Conservation (phyloP, 1,139 yeast species). For the Casaregolazyma lundiana region DNA sequence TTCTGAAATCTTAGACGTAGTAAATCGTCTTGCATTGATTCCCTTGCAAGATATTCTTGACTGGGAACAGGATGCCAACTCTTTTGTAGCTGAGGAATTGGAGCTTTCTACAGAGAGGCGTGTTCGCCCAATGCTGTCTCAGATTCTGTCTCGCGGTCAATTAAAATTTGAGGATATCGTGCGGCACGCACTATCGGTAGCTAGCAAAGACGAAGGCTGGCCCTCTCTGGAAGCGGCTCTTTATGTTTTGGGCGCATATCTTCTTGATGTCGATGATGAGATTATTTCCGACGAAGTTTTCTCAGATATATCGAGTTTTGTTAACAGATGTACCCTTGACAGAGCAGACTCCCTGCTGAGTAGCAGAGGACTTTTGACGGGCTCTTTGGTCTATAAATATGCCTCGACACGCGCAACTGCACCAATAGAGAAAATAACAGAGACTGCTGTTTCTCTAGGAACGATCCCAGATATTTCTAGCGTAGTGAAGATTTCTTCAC, state of each 20-base stretch:
- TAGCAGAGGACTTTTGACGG: constrained; percentile 2
- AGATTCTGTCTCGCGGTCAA: constrained; percentile 15
- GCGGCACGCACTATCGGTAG: constrained; percentile 1
- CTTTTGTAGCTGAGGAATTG: constrained; percentile 65
- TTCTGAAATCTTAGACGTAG: not conserved
- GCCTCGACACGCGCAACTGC: not conserved
- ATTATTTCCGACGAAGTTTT: constrained; percentile 1
- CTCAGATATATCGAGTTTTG: not conserved
- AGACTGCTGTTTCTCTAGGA: not conserved
- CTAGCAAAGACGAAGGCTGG: constrained; percentile 6
- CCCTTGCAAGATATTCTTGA: constrained; percentile 16
- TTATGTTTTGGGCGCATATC: constrained; percentile 12
- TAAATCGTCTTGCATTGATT: constrained; percentile 10
- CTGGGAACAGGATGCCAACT: constrained; percentile 49
- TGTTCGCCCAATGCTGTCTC: constrained; percentile 19
- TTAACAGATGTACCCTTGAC: not conserved
- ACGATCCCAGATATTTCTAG: not conserved
- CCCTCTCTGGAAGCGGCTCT: constrained; percentile 11
- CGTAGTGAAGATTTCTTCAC: constrained; percentile 3
- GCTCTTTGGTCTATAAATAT: constrained; percentile 4
- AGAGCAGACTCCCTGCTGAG: not conserved
- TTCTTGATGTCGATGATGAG: constrained; percentile 9
- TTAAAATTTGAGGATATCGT: constrained; percentile 1
- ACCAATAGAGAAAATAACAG: not conserved
- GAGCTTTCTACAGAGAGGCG: constrained; percentile 38